Conservation (phyloP, 257 asterid genomes). For the Thymus mandschuricus region DNA sequence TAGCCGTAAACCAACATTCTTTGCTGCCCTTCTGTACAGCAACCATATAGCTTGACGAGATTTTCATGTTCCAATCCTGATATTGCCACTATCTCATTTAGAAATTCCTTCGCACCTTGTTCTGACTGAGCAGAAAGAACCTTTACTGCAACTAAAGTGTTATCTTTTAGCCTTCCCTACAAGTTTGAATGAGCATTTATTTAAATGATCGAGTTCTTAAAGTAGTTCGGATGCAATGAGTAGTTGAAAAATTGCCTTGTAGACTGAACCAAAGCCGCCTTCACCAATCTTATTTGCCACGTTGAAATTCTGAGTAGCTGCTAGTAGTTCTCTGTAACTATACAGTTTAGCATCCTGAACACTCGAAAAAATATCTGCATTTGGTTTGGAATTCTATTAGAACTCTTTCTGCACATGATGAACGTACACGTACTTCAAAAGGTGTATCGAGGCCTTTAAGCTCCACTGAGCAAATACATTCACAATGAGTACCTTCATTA, state of each 20-base stretch:
- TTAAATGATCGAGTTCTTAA: background rate
- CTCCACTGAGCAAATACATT: background rate
- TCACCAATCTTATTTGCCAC: slow-evolving; percentile 70
- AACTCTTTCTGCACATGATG: slow-evolving; percentile 13
- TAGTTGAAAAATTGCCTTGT: slow-evolving; percentile 54
- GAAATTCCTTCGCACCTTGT: slow-evolving; percentile 78
- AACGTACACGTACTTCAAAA: background rate
- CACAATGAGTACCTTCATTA: slow-evolving; percentile 55
- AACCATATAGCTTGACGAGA: slow-evolving; percentile 79
- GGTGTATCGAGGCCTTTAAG: background rate
- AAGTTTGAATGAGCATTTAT: slow-evolving; percentile 19
- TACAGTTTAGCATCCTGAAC: slow-evolving; percentile 56
- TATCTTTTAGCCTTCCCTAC: slow-evolving; percentile 83
- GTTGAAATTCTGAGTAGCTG: slow-evolving; percentile 68
- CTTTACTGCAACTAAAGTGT: slow-evolving; percentile 76
- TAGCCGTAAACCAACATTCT: slow-evolving; percentile 89
- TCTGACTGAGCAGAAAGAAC: slow-evolving; percentile 83
- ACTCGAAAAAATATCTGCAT: slow-evolving; percentile 67
- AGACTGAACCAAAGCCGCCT: slow-evolving; percentile 94
- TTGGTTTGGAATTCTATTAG: slow-evolving; percentile 33
- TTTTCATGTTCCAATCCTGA: slow-evolving; percentile 84
- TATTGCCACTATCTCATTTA: slow-evolving; percentile 65
- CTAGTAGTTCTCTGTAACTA: slow-evolving; percentile 62
- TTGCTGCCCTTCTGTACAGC: slow-evolving; percentile 74
- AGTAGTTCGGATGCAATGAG: slow-evolving; percentile 7